Evolutionary conservation across 2,329 filamentous ascomycete genomes (phyloP), one percentile per base, ranked within the genome.

Genomic region (Calonectria hongkongensis): DNA sequence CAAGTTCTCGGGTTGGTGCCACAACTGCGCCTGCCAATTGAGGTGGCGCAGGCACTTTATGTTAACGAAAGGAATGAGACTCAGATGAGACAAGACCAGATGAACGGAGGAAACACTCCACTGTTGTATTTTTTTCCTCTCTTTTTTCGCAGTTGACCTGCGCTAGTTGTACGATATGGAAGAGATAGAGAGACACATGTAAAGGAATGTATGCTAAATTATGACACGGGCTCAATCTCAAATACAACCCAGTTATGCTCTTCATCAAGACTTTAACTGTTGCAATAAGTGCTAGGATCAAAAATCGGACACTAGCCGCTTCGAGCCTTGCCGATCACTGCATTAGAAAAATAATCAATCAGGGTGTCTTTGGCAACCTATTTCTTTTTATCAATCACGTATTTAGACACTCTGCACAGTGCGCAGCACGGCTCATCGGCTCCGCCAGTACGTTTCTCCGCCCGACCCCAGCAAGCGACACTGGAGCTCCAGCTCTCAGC

Each of bases 401-500:
- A 48, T 25, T 47, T 25, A 9, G 10, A 16, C 27, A 15, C 12
- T 10, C 10, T 0, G 4, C 7, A 79, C 75, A 45, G 75, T 79
- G 28, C n/a, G 28, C 2, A n/a, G n/a, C 25, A 74, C 64, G 56
- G 43, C 65, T 2, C 21, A 13, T 13, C 65, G 73, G 71, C 39
- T 3, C 18, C 80, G 82, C 80, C 73, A 50, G 60, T 73, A 81
- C 70, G 68, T 82, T 83, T 80, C 68, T 83, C 82, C 82, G 82
- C 56, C 60, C 66, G 27, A 36, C 64, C 64, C 51, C 48, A 70
- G 51, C 64, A 51, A 39, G 68, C 50, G 72, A 72, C 75, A 72
- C 64, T 67, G 69, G 73, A 82, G 81, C 80, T 82, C 75, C 74
- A 79, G 81, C 80, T 80, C 73, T 77, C 76, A 79, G 78, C 79